Percentiles rank a stretch among this genome's conserved stretches.
phyloP scores from a whole-genome alignment of 441 rosid species.

The Viola pubescens region DNA sequence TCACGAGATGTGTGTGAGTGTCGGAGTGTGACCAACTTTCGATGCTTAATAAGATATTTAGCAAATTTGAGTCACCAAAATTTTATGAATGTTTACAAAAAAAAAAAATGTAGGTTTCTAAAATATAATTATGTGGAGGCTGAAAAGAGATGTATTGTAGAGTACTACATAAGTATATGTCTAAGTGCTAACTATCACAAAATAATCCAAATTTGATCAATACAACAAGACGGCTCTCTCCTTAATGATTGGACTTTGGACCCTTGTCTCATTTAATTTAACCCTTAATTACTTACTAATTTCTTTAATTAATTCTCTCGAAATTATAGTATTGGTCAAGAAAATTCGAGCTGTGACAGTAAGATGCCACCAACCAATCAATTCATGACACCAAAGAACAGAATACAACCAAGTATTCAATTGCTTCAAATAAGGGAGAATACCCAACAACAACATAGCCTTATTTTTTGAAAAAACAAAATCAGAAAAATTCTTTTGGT shows the following conservation, averaged over 20 bases:
- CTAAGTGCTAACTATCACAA: conserved; percentile 7
- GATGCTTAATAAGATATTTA: too few relatives aligned
- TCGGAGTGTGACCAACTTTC: too few relatives aligned
- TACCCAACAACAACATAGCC: conserved; percentile 5
- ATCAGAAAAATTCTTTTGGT: too few relatives aligned
- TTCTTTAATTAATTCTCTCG: too few relatives aligned
- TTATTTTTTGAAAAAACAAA: too few relatives aligned
- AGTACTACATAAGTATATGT: neutral
- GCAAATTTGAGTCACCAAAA: neutral
- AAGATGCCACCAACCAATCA: conserved; percentile 12
- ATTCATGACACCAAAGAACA: neutral
- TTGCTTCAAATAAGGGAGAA: neutral
- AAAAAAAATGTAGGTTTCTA: too few relatives aligned
- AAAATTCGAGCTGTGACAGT: conserved; percentile 7
- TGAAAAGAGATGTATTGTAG: neutral
- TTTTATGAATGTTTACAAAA: neutral
- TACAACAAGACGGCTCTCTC: conserved; percentile 9
- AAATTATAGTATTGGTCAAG: neutral
- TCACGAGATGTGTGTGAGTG: too few relatives aligned
- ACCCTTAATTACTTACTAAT: too few relatives aligned
- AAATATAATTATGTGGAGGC: neutral
- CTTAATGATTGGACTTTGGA: conserved; percentile 4
- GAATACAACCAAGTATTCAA: neutral
- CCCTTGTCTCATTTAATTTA: neutral
- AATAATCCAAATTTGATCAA: conserved; percentile 10